Base-by-base conservation (phyloP, 2,329 filamentous ascomycete species). In the Niveomyces coronatus region DNA sequence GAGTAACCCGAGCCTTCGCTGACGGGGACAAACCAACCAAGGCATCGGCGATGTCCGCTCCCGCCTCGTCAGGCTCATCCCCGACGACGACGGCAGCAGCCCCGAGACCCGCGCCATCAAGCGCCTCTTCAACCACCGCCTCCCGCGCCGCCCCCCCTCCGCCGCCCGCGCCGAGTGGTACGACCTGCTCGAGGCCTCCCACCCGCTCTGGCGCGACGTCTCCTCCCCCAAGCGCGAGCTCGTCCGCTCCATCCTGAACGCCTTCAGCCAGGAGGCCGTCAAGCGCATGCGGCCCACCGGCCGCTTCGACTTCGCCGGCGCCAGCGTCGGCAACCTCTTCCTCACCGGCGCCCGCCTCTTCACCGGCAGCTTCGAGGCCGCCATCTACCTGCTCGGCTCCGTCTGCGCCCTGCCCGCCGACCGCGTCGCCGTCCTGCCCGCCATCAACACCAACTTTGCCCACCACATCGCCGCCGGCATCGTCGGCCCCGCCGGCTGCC, bases 361-460 rank as follows among this genome's bases (percentile, higher is more conserved):
- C 62, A 87, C 85, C 1, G 89, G 89, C 22, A 89, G 82, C 42
- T 89, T 96, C 47, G 91, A 96, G 57, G 84, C 83, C 6, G 85
- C 86, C 29, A 91, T 96, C 45, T 94, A 94, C 54, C 74, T 96
- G 3, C 71, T 96, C 4, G 83, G 82, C 35, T 83, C 81, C 49
- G 85, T 95, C 46, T 94, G 88, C 53, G 77, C 76, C n/a, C 82
- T 96, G 1, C 82, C 86, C n/a, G n/a, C n/a, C 0, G 71, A 76
- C 9, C 70, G 78, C 36, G 77, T 91, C 5, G 72, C 78, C 0
- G 86, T 95, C 1, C 76, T 96, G 13, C 91, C 89, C 0, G 86
- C 85, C 4, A 85, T 96, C 49, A 94, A 94, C 65, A 87, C 83
- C 45, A 96, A 94, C 57, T 95, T 95, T 64, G 85, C 85, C 0